These are phyloP conservation scores for Neurospora discreta DNA, from an alignment of 495 filamentous ascomycete species.

Conservation along the genomic window DNA sequence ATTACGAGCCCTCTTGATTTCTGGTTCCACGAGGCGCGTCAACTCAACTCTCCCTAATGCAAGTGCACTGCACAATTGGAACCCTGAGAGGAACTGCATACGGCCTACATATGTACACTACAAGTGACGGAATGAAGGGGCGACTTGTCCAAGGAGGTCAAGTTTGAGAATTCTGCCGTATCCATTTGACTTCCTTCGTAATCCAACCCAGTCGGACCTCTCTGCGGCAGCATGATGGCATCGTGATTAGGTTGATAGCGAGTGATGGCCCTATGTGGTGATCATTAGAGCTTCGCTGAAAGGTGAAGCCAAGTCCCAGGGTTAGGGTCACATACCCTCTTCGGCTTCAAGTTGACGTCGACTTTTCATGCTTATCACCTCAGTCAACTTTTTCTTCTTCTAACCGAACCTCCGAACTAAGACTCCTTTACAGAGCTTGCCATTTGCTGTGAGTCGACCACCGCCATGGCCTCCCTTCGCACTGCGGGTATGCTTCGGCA, in stretches of 20 bases:
- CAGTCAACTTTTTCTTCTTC: neutral
- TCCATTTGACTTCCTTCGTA: neutral
- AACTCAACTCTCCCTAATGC: neutral
- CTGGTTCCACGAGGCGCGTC: neutral
- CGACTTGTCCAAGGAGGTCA: neutral
- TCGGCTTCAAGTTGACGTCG: neutral
- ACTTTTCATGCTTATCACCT: neutral
- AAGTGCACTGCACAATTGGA: neutral
- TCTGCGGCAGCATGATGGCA: neutral
- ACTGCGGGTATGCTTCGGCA: slow-evolving; percentile 20
- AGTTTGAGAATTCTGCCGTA: neutral
- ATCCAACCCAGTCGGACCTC: no score
- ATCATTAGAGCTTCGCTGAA: neutral
- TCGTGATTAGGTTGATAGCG: neutral
- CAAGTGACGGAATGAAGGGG: neutral
- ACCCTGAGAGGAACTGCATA: neutral
- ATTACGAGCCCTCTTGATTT: neutral
- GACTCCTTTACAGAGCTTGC: neutral
- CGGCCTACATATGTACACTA: neutral
- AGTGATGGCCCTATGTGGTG: neutral
- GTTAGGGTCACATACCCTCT: neutral
- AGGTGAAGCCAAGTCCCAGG: neutral
- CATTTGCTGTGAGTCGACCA: slow-evolving; percentile 22
- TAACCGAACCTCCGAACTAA: neutral
- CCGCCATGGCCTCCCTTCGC: slow-evolving; percentile 4